phyloP scores from a whole-genome alignment of 257 asterid species.

The Solanum peruvianum region DNA sequence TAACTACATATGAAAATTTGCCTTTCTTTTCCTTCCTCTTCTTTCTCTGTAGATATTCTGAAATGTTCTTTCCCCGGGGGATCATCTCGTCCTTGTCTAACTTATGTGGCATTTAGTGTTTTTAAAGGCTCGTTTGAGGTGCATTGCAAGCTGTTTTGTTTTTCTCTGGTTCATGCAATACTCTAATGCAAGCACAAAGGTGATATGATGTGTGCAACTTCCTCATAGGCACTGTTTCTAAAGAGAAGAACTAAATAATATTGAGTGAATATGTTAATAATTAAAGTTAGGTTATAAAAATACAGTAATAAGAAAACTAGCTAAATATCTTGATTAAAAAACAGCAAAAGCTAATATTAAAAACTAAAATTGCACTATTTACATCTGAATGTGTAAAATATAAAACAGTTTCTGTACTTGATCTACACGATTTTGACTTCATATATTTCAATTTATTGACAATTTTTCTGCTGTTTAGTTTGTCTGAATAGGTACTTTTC shows the following conservation, averaged over 20 bases:
- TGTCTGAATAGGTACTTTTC: background rate
- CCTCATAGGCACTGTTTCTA: background rate
- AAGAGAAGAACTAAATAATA: background rate
- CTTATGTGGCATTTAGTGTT: background rate
- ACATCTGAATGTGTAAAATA: background rate
- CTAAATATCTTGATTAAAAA: background rate
- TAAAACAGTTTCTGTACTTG: background rate
- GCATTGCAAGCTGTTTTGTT: background rate
- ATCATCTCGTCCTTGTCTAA: background rate
- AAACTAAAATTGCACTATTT: background rate
- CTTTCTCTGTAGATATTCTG: background rate
- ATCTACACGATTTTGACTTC: background rate
- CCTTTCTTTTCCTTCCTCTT: background rate
- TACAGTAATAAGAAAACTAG: background rate
- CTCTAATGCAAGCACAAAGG: background rate
- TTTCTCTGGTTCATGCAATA: background rate
- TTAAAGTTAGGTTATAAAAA: background rate
- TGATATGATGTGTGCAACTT: background rate
- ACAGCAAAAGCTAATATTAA: background rate
- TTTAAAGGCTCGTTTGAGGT: background rate
- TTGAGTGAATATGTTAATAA: background rate
- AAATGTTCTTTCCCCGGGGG: background rate
- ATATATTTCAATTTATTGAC: background rate
- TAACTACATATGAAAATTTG: background rate
- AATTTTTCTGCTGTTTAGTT: background rate